Base-by-base conservation (phyloP, 2,329 filamentous ascomycete species). In the Blastomyces gilchristii region DNA sequence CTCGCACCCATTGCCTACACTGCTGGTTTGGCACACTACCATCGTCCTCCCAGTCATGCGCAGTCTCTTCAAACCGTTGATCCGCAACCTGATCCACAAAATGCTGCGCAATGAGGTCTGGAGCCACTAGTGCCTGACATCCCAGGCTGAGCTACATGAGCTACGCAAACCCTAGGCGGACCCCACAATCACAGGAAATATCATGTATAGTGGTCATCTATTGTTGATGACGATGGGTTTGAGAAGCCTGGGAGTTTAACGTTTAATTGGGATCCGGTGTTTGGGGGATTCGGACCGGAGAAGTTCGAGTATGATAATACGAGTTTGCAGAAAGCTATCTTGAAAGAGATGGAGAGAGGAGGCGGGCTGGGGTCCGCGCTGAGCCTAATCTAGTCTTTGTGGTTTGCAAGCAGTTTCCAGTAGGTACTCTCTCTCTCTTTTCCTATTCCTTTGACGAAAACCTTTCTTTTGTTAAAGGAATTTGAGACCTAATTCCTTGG, bases 71-170 rank as follows among this genome's bases (percentile, higher is more conserved):
- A 75, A 76, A 63, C 63, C 65, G 0, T 67, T 79, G 0, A 63
- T 78, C 18, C 68, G 70, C 2, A 67, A 68, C 22, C 63, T 76
- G 5, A 79, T 79, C 57, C 68, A 71, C 31, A 79, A 78, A 67
- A 78, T 79, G 76, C 66, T 79, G n/a, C 69, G 69, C 11, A 68
- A 71, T 6, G 74, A 76, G 16, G 77, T 79, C 1, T 79, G 77
- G 76, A 71, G 71, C 1, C 78, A 79, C 64, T 79, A 76, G 77
- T 79, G 74, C 65, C 66, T 71, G n/a, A 74, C 74, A 2, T 72
- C 69, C 34, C 73, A 74, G 31, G 70, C 71, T 1, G 6, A 49
- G 16, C 11, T 49, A 4, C n/a, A 49, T 2, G n/a, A 49, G 45
- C 45, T 49, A 6, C 45, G 45, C 11, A 49, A 22, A 49, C 45